Evolutionary conservation across 169 alveolate species (phyloP).

Genomic region (Plasmodium fragile): DNA sequence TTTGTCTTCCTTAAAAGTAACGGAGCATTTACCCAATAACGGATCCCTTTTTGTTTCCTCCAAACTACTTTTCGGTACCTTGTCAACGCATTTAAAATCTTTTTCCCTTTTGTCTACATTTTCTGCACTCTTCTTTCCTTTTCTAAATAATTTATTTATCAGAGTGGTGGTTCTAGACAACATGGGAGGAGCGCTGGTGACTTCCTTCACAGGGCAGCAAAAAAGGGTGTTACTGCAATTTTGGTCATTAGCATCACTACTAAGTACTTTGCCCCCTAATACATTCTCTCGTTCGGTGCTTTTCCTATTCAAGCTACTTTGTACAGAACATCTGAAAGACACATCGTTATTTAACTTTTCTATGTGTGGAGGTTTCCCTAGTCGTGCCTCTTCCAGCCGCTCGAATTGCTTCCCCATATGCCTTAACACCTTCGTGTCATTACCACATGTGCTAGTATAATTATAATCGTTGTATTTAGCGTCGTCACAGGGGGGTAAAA

Average conservation of each 20-base stretch:
- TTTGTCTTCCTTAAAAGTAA: background rate
- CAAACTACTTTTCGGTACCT: background rate
- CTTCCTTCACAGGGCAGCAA: constrained; percentile 41
- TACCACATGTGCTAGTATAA: background rate
- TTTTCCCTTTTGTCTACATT: background rate
- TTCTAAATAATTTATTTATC: background rate
- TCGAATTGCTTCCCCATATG: background rate
- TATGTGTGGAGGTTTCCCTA: background rate
- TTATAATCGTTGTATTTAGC: background rate
- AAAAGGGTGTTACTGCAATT: background rate
- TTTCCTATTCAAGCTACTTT: background rate
- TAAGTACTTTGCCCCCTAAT: background rate
- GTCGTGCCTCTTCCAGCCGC: background rate
- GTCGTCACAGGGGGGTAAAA: background rate
- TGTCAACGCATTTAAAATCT: background rate
- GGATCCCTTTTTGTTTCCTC: background rate
- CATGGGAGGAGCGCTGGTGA: background rate
- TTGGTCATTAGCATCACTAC: background rate
- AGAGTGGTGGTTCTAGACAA: background rate
- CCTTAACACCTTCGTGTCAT: background rate
- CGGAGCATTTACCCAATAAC: background rate
- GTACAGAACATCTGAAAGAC: background rate
- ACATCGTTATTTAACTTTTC: background rate
- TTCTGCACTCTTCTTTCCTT: background rate
- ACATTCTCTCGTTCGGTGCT: background rate